Conservation (phyloP, 306 rosid species). For the Coriaria nepalensis region DNA sequence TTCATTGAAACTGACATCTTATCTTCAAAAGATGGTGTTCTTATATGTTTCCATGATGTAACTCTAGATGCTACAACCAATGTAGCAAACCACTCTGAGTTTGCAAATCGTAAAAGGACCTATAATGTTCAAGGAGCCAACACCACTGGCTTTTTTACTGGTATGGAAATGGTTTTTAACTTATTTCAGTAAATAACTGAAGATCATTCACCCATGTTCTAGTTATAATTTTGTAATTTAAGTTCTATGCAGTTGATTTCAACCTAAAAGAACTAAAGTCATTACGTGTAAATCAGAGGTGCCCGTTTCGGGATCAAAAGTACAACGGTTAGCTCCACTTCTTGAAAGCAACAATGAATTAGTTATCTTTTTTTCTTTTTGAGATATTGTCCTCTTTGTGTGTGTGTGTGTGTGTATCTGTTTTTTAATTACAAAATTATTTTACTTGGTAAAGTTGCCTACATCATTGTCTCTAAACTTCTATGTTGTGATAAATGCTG, state of each 20-base stretch:
- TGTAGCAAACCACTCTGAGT: constrained; percentile 40
- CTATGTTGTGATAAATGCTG: too few species aligned
- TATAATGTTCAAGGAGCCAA: constrained; percentile 63
- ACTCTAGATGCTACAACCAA: constrained; percentile 67
- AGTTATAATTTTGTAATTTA: constrained; percentile 1
- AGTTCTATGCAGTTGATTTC: constrained; percentile 68
- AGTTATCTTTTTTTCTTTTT: too few species aligned
- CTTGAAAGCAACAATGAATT: background rate
- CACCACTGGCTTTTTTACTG: constrained; percentile 60
- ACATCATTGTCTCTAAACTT: too few species aligned
- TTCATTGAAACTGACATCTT: constrained; percentile 85
- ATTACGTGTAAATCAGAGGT: constrained; percentile 71
- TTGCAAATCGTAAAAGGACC: constrained; percentile 64
- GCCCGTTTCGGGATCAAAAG: constrained; percentile 57
- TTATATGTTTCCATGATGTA: constrained; percentile 73
- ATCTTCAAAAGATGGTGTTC: constrained; percentile 83
- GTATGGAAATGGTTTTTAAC: constrained; percentile 19
- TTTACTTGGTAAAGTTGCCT: too few species aligned
- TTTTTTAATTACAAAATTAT: too few species aligned
- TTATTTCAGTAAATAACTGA: too few species aligned
- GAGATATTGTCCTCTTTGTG: too few species aligned
- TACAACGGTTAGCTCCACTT: constrained; percentile 50
- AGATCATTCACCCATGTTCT: too few species aligned
- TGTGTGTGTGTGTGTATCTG: too few species aligned
- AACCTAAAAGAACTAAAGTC: constrained; percentile 54